Conservation (phyloP, 495 filamentous ascomycete species). For the Aspergillus panamensis region DNA sequence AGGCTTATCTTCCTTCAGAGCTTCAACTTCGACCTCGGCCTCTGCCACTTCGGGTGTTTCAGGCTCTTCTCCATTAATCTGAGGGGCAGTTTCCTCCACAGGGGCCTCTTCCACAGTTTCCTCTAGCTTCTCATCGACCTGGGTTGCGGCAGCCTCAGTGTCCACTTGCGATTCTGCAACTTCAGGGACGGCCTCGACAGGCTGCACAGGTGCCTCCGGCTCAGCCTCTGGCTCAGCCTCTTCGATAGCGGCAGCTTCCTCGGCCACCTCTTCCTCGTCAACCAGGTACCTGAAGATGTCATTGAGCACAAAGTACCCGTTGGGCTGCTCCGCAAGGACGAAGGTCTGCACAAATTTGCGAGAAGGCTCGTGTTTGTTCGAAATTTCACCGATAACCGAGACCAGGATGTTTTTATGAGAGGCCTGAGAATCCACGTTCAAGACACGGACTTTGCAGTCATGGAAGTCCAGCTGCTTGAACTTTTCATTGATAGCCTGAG, state of each 20-base stretch:
- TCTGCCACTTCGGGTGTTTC: constrained; percentile 23
- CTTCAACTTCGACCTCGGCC: constrained; percentile 38
- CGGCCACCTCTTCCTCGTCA: constrained; percentile 63
- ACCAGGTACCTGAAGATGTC: constrained; percentile 93
- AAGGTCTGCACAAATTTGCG: constrained; percentile 99
- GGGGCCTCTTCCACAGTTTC: constrained; percentile 33
- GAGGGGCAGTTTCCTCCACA: constrained; percentile 31
- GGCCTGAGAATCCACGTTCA: constrained; percentile 94
- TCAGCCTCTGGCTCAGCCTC: constrained; percentile 20
- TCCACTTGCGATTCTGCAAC: constrained; percentile 34
- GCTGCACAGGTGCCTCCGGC: constrained; percentile 16
- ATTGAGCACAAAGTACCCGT: constrained; percentile 96
- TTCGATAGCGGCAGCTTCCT: constrained; percentile 45
- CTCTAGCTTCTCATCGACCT: constrained; percentile 60
- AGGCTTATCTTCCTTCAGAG: constrained; percentile 50
- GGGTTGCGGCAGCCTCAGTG: constrained; percentile 37
- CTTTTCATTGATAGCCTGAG: constrained; percentile 83
- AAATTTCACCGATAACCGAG: constrained; percentile 96
- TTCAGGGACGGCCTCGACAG: constrained; percentile 21
- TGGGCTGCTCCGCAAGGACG: constrained; percentile 91
- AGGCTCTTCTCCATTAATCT: constrained; percentile 43
- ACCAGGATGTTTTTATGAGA: constrained; percentile 91
- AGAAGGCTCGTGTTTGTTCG: constrained; percentile 82
- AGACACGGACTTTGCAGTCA: constrained; percentile 96
- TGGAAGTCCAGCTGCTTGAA: constrained; percentile 92